These are phyloP conservation scores for Coprinopsis marcescibilis DNA, from an alignment of 768 basidiomycete genomes.

Conservation along the genomic window DNA sequence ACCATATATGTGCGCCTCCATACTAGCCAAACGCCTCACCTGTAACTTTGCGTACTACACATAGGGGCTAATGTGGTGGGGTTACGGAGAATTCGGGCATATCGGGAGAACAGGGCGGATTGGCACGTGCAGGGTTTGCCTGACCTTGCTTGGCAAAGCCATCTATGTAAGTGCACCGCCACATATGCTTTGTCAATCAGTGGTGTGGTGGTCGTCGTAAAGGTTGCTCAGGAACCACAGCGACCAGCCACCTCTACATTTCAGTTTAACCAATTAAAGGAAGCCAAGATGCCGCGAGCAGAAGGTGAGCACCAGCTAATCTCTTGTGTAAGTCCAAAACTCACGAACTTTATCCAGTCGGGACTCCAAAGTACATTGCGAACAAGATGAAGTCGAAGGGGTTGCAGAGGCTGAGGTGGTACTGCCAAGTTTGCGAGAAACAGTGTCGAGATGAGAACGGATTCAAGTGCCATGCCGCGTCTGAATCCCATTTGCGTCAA, in stretches of 20 bases:
- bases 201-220: too few species aligned
- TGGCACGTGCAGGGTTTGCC: too few species aligned
- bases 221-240: too few species aligned
- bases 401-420: constrained; percentile 93
- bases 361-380: constrained; percentile 83
- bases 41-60: too few species aligned
- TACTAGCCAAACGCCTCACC: too few species aligned
- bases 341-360: constrained; percentile 40
- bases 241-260: constrained; percentile 6
- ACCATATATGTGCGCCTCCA: too few species aligned
- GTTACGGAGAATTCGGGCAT: too few species aligned
- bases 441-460: constrained; percentile 99
- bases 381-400: constrained; percentile 99
- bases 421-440: constrained; percentile 98
- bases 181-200: too few species aligned
- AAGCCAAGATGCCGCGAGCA: constrained; percentile 67
- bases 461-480: constrained; percentile 91
- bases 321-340: neutral
- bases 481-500: constrained; percentile 88
- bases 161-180: too few species aligned
- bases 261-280: constrained; percentile 4
- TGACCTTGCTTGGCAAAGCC: too few species aligned
- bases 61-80: too few species aligned
- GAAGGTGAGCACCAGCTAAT: constrained; percentile 47
- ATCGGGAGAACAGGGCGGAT: too few species aligned